Evolutionary conservation across 83 land plant species (phyloP).

Genomic region (Larix sibirica): DNA sequence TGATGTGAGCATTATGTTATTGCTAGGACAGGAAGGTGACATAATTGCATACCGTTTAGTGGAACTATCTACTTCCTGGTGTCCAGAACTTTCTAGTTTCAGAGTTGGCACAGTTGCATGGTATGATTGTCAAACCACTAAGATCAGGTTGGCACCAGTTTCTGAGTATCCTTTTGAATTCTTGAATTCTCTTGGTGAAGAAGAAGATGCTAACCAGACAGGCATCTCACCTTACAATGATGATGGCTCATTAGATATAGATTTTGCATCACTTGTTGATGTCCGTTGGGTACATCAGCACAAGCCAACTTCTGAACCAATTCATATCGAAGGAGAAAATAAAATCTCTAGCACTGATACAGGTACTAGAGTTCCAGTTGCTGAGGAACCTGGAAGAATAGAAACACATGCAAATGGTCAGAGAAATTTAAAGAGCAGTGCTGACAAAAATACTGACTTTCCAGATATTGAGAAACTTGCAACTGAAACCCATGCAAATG

Average conservation of each 20-base stretch:
- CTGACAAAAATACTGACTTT: not conserved
- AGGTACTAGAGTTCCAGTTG: not conserved
- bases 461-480: not conserved
- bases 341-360: not conserved
- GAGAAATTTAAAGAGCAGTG: not conserved
- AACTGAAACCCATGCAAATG: not conserved
- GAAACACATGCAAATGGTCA: not conserved
- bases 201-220: slow-evolving; percentile 16
- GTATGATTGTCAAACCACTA: slow-evolving; percentile 35
- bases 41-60: slow-evolving; percentile 83
- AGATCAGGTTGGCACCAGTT: slow-evolving; percentile 43
- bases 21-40: slow-evolving; percentile 74
- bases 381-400: not conserved
- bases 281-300: slow-evolving; percentile 33
- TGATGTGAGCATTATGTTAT: slow-evolving; percentile 9
- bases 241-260: slow-evolving; percentile 83
- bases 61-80: slow-evolving; percentile 82
- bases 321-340: not conserved
- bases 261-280: slow-evolving; percentile 48
- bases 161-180: slow-evolving; percentile 54
- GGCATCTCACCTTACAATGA: slow-evolving; percentile 56
- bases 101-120: slow-evolving; percentile 70
- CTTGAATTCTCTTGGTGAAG: slow-evolving; percentile 26
- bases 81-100: slow-evolving; percentile 78
- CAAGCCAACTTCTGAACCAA: slow-evolving; percentile 7